These are phyloP conservation scores for Odontarrhena argentea DNA, from an alignment of 345 rosid species.

Conservation along the genomic window DNA sequence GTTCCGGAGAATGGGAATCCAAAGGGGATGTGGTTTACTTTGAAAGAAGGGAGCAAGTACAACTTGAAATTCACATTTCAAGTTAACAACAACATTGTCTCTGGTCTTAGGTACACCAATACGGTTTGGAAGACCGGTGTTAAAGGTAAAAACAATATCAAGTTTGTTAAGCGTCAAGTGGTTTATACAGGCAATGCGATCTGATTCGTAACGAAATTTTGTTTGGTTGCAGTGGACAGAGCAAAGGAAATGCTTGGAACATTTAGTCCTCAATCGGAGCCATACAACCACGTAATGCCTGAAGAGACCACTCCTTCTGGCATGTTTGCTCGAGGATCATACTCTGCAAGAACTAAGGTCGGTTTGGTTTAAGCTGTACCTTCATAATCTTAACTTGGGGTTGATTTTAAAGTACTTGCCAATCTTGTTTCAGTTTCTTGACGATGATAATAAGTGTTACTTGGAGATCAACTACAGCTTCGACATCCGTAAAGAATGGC, in stretches of 20 bases:
- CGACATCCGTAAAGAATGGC: conserved; percentile 76
- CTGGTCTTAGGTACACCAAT: conserved; percentile 78
- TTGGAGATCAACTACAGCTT: conserved; percentile 82
- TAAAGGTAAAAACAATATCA: conserved; percentile 46
- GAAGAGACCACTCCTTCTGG: conserved; percentile 81
- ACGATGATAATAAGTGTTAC: conserved; percentile 81
- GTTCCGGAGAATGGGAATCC: conserved; percentile 67
- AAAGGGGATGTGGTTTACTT: conserved; percentile 66
- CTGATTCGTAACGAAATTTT: neutral
- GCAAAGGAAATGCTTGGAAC: conserved; percentile 78
- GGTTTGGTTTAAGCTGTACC: conserved; percentile 14
- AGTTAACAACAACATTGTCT: conserved; percentile 80
- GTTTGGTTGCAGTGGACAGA: conserved; percentile 57
- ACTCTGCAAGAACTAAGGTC: conserved; percentile 78
- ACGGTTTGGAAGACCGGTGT: conserved; percentile 78
- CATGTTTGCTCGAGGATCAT: conserved; percentile 71
- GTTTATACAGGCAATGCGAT: conserved; percentile 17
- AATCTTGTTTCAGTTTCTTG: conserved; percentile 57
- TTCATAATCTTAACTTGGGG: neutral
- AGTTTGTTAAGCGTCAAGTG: neutral
- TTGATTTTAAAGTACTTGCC: neutral
- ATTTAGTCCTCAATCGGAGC: conserved; percentile 72
- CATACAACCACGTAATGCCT: conserved; percentile 64
- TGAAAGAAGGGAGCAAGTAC: conserved; percentile 76
- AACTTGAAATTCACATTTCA: conserved; percentile 61